A percentile compares a stretch with the other conserved stretches of the same genome.
Conservation (phyloP, 2,329 filamentous ascomycete genomes). For the Venturia asperata region DNA sequence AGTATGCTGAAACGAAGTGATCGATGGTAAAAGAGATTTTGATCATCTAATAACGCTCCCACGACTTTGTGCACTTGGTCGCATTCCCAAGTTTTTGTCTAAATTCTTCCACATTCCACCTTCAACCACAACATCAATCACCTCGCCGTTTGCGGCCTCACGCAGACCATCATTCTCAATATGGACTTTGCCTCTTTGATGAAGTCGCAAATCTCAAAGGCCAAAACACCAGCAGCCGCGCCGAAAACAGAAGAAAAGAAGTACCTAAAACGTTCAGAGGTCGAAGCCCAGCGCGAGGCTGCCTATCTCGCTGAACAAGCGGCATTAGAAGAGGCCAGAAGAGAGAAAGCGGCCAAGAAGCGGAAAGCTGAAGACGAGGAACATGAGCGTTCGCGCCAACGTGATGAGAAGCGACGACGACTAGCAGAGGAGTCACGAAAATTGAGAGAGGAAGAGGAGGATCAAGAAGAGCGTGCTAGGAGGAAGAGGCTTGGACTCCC, state of each 20-base stretch:
- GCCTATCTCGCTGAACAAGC: slow-evolving; percentile 78
- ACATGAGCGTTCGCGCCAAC: slow-evolving; percentile 56
- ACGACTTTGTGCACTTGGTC: not conserved
- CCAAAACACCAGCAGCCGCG: slow-evolving; percentile 44
- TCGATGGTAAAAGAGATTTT: not conserved
- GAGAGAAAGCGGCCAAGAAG: slow-evolving; percentile 65
- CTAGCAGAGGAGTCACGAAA: slow-evolving; percentile 73
- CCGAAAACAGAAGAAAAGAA: slow-evolving; percentile 50
- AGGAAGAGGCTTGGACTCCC: slow-evolving; percentile 75
- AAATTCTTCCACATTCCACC: not conserved
- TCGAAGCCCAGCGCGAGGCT: slow-evolving; percentile 73
- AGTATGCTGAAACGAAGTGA: not conserved
- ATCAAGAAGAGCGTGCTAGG: slow-evolving; percentile 62
- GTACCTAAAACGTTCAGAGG: slow-evolving; percentile 76
- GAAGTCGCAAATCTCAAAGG: slow-evolving; percentile 84
- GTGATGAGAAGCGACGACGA: slow-evolving; percentile 74
- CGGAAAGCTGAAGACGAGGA: slow-evolving; percentile 86
- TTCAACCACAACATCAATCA: not conserved
- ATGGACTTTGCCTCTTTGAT: slow-evolving; percentile 98
- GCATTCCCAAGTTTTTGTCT: not conserved
- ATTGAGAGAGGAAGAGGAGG: slow-evolving; percentile 64
- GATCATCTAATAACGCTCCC: not conserved
- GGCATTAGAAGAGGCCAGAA: slow-evolving; percentile 62
- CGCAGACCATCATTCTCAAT: not conserved
- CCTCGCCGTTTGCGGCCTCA: not conserved